Percentiles rank a stretch among this genome's conserved stretches.
phyloP scores from a whole-genome alignment of 441 rosid genomes.

The Croton setiger region DNA sequence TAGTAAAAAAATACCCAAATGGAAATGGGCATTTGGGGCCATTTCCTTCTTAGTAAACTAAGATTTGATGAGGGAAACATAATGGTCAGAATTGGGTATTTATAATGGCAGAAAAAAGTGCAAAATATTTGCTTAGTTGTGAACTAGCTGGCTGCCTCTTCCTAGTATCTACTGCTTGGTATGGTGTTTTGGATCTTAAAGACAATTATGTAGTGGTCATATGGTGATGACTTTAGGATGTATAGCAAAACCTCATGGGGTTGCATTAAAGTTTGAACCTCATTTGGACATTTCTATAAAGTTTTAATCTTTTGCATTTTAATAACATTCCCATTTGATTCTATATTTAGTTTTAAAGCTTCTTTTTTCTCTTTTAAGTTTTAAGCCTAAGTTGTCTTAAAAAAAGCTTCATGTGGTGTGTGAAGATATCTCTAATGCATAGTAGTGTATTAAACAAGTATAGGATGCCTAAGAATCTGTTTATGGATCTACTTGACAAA shows the following conservation, averaged over 20 bases:
- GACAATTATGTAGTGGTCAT: conserved; percentile 27
- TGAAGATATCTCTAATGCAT: too few species aligned
- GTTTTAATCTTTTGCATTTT: neutral
- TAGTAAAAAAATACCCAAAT: conserved; percentile 27
- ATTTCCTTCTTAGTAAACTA: conserved; percentile 34
- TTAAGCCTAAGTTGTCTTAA: too few species aligned
- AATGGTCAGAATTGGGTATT: neutral
- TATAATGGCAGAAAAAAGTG: neutral
- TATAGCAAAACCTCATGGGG: conserved; percentile 24
- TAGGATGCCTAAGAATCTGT: too few species aligned
- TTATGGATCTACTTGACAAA: too few species aligned
- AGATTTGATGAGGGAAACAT: neutral
- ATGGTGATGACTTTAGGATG: conserved; percentile 35
- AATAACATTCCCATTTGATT: too few species aligned
- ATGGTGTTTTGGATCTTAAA: conserved; percentile 24
- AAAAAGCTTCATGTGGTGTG: too few species aligned
- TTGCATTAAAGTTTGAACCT: conserved; percentile 10
- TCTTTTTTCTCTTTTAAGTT: too few species aligned
- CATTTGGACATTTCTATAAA: neutral
- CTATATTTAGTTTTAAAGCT: too few species aligned
- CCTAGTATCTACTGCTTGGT: conserved; percentile 11
- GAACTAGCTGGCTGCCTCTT: conserved; percentile 39
- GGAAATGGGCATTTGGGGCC: too few species aligned
- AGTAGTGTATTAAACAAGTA: too few species aligned
- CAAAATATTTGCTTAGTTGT: conserved; percentile 42